Conservation (phyloP, 768 basidiomycete genomes). For the Neoboletus subvelutipes region DNA sequence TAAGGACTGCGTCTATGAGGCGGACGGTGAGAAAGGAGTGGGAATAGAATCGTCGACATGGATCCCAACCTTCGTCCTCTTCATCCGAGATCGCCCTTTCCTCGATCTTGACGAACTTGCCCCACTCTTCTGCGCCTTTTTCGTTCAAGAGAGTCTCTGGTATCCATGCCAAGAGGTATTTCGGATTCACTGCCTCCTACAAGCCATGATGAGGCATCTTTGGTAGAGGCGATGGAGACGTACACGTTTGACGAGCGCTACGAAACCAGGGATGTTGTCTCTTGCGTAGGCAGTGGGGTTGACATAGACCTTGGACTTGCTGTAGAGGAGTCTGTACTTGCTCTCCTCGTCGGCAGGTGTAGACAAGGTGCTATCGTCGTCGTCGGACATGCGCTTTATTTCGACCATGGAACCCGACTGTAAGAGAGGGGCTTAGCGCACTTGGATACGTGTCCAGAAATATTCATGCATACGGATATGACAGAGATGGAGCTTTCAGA, state of each 20-base stretch:
- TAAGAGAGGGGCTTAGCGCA: conserved; percentile 6
- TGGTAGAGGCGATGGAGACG: conserved; percentile 28
- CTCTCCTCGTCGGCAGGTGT: conserved; percentile 46
- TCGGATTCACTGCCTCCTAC: conserved; percentile 74
- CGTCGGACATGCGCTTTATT: conserved; percentile 48
- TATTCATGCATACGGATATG: conserved; percentile 41
- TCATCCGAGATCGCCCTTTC: conserved; percentile 57
- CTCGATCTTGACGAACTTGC: conserved; percentile 87
- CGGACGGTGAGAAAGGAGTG: conserved; percentile 7
- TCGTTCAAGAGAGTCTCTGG: conserved; percentile 83
- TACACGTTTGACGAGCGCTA: conserved; percentile 87
- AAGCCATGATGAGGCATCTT: conserved; percentile 9
- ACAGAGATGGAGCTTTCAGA: conserved; percentile 48
- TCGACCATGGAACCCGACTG: conserved; percentile 71
- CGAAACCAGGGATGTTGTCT: conserved; percentile 94
- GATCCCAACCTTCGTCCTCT: conserved; percentile 66
- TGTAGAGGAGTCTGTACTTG: conserved; percentile 76
- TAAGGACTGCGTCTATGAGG: conserved; percentile 71
- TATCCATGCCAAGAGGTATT: conserved; percentile 89
- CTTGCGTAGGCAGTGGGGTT: conserved; percentile 89
- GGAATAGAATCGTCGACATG: background rate
- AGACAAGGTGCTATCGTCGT: conserved; percentile 9
- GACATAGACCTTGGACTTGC: conserved; percentile 93
- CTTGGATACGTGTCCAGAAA: conserved; percentile 1
- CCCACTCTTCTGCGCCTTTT: conserved; percentile 81